Conservation (phyloP, 805 yeast genomes). For the Saccharomycopsis sp. region DNA sequence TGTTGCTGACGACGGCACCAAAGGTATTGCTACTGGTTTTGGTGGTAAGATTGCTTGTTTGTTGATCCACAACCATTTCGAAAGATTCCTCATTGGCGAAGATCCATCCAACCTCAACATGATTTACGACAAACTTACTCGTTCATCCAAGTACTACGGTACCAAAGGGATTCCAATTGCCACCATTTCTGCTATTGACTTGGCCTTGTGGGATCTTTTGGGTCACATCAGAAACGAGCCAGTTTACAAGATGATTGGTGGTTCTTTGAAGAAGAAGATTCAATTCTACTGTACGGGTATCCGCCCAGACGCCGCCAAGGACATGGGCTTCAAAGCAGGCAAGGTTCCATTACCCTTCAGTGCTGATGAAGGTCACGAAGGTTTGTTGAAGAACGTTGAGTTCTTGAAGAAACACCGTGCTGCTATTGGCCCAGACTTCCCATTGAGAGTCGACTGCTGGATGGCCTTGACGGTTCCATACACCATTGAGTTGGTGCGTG, state of each 20-base stretch:
- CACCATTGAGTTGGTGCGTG: constrained; percentile 36
- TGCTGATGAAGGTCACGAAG: constrained; percentile 42
- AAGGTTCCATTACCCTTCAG: constrained; percentile 44
- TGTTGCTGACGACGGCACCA: constrained; percentile 40
- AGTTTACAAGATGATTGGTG: constrained; percentile 44
- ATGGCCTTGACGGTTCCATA: constrained; percentile 43
- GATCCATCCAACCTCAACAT: constrained; percentile 40
- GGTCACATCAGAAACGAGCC: constrained; percentile 44
- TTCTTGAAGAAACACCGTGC: constrained; percentile 37
- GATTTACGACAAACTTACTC: constrained; percentile 41
- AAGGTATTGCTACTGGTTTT: constrained; percentile 43
- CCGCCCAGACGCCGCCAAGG: constrained; percentile 39
- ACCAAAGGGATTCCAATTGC: constrained; percentile 42
- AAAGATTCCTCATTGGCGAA: constrained; percentile 36
- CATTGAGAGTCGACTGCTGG: constrained; percentile 46
- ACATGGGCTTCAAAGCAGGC: constrained; percentile 46
- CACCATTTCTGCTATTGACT: constrained; percentile 38
- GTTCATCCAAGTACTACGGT: constrained; percentile 44
- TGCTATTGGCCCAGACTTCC: constrained; percentile 43
- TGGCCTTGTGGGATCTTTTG: constrained; percentile 43
- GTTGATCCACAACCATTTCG: constrained; percentile 38
- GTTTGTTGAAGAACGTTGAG: constrained; percentile 37
- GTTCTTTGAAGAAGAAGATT: constrained; percentile 37
- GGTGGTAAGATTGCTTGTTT: constrained; percentile 46
- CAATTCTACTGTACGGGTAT: constrained; percentile 43